A percentile compares a stretch with the other conserved stretches of the same genome.
These are phyloP conservation scores for Eucalyptus grandis DNA, from an alignment of 345 rosid genomes.

Conservation along the genomic window DNA sequence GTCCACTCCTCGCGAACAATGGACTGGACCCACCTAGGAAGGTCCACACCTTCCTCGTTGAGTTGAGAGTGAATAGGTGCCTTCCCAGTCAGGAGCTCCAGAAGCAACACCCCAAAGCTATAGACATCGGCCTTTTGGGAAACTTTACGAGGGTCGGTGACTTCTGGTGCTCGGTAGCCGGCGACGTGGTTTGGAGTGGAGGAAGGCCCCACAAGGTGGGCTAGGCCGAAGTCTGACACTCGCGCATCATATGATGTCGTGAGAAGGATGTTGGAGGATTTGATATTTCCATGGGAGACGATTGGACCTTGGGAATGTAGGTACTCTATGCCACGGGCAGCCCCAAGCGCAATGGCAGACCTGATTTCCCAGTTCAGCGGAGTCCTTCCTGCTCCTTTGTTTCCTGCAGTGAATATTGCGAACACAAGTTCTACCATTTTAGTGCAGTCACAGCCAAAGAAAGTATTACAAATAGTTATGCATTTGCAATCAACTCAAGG, in stretches of 20 bases:
- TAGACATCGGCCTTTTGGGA: slow-evolving; percentile 46
- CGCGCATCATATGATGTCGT: slow-evolving; percentile 21
- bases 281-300: slow-evolving; percentile 38
- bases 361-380: slow-evolving; percentile 38
- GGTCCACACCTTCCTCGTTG: slow-evolving; percentile 41
- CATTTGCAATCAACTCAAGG: neutral
- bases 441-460: neutral
- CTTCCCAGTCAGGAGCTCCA: slow-evolving; percentile 41
- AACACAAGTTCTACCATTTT: neutral
- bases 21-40: slow-evolving; percentile 47
- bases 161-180: slow-evolving; percentile 45
- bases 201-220: slow-evolving; percentile 35
- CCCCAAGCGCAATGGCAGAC: slow-evolving; percentile 27
- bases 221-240: slow-evolving; percentile 38
- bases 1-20: slow-evolving; percentile 46
- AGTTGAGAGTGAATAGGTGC: slow-evolving; percentile 30
- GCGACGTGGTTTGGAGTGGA: slow-evolving; percentile 31
- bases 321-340: slow-evolving; percentile 36
- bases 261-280: slow-evolving; percentile 40
- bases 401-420: slow-evolving; percentile 4
- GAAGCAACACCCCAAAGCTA: slow-evolving; percentile 34
- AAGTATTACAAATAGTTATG: neutral
- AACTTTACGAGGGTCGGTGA: slow-evolving; percentile 34
- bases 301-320: slow-evolving; percentile 31
- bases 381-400: slow-evolving; percentile 38